These are phyloP conservation scores for Boeremia lycopersici DNA, from an alignment of 2,329 filamentous ascomycete genomes.

Conservation along the genomic window DNA sequence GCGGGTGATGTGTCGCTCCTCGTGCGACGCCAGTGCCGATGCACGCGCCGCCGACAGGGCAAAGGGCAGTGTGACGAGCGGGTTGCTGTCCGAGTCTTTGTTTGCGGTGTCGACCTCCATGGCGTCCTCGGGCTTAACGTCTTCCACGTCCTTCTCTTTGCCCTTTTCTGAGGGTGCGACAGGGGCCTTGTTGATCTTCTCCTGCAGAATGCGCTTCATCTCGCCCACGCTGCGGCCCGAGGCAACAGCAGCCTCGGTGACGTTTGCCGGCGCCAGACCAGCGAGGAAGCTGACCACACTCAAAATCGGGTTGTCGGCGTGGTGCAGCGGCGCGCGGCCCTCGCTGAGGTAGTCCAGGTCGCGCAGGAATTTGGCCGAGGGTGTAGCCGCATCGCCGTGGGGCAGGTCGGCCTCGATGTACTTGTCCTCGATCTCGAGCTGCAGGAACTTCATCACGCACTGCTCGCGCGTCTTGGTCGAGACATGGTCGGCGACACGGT, in stretches of 20 bases:
- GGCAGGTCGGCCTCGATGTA: constrained; percentile 84
- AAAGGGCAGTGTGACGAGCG: constrained; percentile 77
- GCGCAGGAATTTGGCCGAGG: constrained; percentile 41
- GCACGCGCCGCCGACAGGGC: constrained; percentile 85
- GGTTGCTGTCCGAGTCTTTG: constrained; percentile 35
- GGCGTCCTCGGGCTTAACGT: constrained; percentile 61
- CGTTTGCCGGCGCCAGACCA: constrained; percentile 84
- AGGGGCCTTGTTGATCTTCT: constrained; percentile 71
- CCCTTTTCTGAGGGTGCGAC: constrained; percentile 55
- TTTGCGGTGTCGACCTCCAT: constrained; percentile 64
- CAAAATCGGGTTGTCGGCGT: constrained; percentile 94
- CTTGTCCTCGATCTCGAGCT: constrained; percentile 96
- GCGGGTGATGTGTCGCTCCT: constrained; percentile 95
- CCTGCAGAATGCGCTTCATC: constrained; percentile 78
- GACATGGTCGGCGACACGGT: constrained; percentile 88
- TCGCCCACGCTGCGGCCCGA: constrained; percentile 86
- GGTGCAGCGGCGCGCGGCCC: constrained; percentile 85
- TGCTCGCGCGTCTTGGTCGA: constrained; percentile 91
- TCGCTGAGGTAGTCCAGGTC: constrained; percentile 69
- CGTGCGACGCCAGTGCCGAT: constrained; percentile 87
- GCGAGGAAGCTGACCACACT: constrained; percentile 95
- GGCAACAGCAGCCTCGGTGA: constrained; percentile 76
- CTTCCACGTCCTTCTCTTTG: constrained; percentile 65
- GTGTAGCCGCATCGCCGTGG: constrained; percentile 52
- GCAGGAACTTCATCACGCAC: constrained; percentile 94